These are phyloP conservation scores for Cadophora gregata DNA, from an alignment of 2,329 filamentous ascomycete genomes.

Conservation along the genomic window DNA sequence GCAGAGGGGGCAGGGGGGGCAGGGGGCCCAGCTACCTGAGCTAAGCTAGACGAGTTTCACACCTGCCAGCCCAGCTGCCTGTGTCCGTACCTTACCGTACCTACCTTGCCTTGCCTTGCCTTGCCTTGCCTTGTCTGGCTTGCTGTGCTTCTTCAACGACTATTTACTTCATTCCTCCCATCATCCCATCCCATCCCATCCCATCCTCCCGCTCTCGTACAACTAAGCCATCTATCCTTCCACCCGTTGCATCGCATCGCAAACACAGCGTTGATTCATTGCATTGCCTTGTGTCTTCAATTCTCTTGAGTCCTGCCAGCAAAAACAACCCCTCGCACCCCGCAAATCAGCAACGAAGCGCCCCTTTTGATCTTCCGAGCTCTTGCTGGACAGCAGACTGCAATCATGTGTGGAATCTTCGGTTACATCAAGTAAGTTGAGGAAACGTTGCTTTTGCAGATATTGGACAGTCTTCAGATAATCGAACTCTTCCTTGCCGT, in stretches of 20 bases:
- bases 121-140: too few species aligned
- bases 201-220: not conserved
- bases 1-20: too few species aligned
- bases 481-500: not conserved
- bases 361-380: slow-evolving; percentile 4
- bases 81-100: too few species aligned
- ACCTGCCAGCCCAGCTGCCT: not conserved
- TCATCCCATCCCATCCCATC: not conserved
- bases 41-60: slow-evolving; percentile 14
- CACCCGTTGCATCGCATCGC: slow-evolving; percentile 13
- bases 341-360: slow-evolving; percentile 9
- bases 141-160: not conserved
- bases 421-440: slow-evolving; percentile 24
- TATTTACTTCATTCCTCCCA: slow-evolving; percentile 12
- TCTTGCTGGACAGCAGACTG: slow-evolving; percentile 7
- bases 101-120: too few species aligned
- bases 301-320: not conserved
- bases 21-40: too few species aligned
- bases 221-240: slow-evolving; percentile 1
- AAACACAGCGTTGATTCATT: slow-evolving; percentile 2
- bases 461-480: not conserved
- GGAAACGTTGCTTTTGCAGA: not conserved
- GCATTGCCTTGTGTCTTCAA: not conserved
- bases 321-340: slow-evolving; percentile 8
- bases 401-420: slow-evolving; percentile 24